These are phyloP conservation scores for Monosporascus sp. DNA, from an alignment of 2,329 filamentous ascomycete genomes.

Conservation along the genomic window DNA sequence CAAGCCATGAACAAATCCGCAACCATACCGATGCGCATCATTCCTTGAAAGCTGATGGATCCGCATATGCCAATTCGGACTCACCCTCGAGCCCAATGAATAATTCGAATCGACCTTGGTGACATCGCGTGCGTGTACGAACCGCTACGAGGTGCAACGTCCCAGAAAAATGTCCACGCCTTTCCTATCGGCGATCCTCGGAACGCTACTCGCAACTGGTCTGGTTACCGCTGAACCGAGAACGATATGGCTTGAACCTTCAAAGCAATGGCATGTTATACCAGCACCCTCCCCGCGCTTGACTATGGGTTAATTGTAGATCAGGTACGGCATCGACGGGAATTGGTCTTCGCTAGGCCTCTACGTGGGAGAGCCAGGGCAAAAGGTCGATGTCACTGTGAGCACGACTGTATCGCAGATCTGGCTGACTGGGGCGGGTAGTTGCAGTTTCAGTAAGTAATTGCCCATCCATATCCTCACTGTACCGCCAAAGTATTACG, in stretches of 20 bases:
- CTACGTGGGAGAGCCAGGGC: slow-evolving; percentile 40
- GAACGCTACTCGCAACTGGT: slow-evolving; percentile 20
- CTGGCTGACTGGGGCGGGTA: slow-evolving; percentile 59
- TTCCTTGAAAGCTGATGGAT: slow-evolving; percentile 16
- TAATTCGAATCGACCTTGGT: slow-evolving; percentile 21
- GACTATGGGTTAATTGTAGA: slow-evolving; percentile 15
- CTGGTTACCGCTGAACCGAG: slow-evolving; percentile 18
- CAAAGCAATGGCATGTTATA: slow-evolving; percentile 24
- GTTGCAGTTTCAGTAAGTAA: slow-evolving; percentile 46
- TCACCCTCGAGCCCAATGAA: slow-evolving; percentile 22
- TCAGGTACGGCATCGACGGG: slow-evolving; percentile 47
- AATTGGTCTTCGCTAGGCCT: slow-evolving; percentile 68
- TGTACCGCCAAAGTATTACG: background rate
- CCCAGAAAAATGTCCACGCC: slow-evolving; percentile 23
- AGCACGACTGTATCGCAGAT: slow-evolving; percentile 68
- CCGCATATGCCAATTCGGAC: slow-evolving; percentile 5
- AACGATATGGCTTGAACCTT: slow-evolving; percentile 28
- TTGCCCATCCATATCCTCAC: background rate
- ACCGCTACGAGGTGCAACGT: slow-evolving; percentile 7
- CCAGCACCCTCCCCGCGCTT: slow-evolving; percentile 2
- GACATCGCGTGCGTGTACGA: slow-evolving; percentile 25
- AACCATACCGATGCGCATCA: slow-evolving; percentile 1
- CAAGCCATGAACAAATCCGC: background rate
- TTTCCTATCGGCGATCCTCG: slow-evolving; percentile 18
- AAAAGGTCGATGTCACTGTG: slow-evolving; percentile 51